Percentiles rank a stretch among this genome's conserved stretches.
Evolutionary conservation across 257 asterid species (phyloP).

Genomic region (Solanum infundibuliforme): DNA sequence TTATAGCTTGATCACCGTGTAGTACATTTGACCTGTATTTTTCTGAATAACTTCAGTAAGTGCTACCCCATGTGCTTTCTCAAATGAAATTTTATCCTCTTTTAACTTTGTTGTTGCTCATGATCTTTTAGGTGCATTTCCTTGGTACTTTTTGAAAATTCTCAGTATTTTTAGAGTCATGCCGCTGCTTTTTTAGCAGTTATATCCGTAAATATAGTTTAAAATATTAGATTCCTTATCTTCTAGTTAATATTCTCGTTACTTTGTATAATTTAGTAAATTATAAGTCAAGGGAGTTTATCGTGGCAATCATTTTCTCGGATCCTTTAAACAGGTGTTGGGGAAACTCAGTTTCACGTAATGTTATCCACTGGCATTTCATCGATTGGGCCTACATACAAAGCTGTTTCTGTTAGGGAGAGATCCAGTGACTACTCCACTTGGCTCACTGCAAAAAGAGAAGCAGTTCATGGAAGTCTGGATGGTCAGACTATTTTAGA

Average conservation of each 20-base stretch:
- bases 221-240: background rate
- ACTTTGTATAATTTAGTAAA: background rate
- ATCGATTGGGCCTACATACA: constrained; percentile 58
- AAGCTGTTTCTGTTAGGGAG: constrained; percentile 55
- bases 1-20: background rate
- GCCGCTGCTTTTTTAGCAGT: background rate
- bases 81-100: background rate
- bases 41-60: background rate
- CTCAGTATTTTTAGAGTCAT: background rate
- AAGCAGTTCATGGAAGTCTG: constrained; percentile 34
- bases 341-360: constrained; percentile 66
- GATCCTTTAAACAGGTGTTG: constrained; percentile 34
- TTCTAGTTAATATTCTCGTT: background rate
- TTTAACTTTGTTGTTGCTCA: background rate
- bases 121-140: background rate
- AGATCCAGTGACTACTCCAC: constrained; percentile 21
- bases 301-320: background rate
- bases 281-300: background rate
- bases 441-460: constrained; percentile 68
- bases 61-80: background rate
- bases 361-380: constrained; percentile 58
- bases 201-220: background rate
- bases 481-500: constrained; percentile 70
- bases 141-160: background rate
- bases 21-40: background rate